Percentiles rank a stretch among this genome's conserved stretches.
Conservation (phyloP, 2,329 filamentous ascomycete genomes). For the Fusarium tupiense region DNA sequence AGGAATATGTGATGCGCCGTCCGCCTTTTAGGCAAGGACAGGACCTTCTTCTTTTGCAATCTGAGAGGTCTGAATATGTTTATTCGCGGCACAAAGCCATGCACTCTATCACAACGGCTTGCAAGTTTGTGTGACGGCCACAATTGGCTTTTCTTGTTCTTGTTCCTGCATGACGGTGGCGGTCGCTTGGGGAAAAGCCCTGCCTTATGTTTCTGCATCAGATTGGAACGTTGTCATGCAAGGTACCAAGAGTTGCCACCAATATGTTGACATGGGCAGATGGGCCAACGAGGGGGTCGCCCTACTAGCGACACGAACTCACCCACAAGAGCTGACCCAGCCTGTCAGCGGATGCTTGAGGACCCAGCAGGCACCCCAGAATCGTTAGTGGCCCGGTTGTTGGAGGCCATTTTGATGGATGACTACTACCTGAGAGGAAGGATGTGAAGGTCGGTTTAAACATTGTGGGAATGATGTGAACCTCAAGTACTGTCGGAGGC, state of each 20-base stretch:
- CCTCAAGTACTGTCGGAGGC: background rate
- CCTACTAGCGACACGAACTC: conserved; percentile 20
- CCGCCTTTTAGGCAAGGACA: background rate
- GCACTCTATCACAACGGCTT: conserved; percentile 17
- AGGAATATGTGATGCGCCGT: conserved; percentile 4
- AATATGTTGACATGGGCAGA: background rate
- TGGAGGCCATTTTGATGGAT: conserved; percentile 14
- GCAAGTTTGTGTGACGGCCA: conserved; percentile 29
- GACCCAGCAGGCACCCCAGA: conserved; percentile 17
- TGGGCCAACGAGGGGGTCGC: conserved; percentile 19
- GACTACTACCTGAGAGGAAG: background rate
- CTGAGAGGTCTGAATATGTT: background rate
- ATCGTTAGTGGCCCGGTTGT: conserved; percentile 23
- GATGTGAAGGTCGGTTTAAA: conserved; percentile 4
- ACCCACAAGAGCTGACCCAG: conserved; percentile 23
- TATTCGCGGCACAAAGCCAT: conserved; percentile 11
- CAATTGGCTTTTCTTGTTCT: conserved; percentile 37
- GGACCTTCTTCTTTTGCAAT: conserved; percentile 2
- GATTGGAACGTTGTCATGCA: conserved; percentile 37
- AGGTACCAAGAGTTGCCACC: conserved; percentile 40
- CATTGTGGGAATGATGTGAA: background rate
- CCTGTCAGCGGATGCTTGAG: conserved; percentile 16
- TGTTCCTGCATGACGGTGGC: conserved; percentile 44
- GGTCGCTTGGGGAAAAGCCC: conserved; percentile 29
- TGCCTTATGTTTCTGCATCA: conserved; percentile 34